Conservation (phyloP, 2,329 filamentous ascomycete genomes). For the Dactylellina haptotyla region DNA sequence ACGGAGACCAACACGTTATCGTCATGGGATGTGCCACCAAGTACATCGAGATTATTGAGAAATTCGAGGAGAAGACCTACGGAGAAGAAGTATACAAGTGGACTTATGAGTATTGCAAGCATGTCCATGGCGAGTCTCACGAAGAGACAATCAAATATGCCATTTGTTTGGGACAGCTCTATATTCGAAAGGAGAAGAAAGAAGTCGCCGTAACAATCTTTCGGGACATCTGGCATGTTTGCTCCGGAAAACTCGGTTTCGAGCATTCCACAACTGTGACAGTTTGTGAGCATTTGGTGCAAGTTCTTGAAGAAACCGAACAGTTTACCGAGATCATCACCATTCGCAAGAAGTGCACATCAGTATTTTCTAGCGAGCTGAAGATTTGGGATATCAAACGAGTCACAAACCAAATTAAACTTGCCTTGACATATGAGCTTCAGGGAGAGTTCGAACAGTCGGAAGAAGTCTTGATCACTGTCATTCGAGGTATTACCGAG, state of each 20-base stretch:
- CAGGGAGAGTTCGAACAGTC: conserved; percentile 18
- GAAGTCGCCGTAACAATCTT: conserved; percentile 17
- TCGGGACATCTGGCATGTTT: conserved; percentile 15
- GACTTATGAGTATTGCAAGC: conserved; percentile 28
- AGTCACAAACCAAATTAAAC: conserved; percentile 14
- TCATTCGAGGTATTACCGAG: conserved; percentile 26
- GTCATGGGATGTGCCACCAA: conserved; percentile 12
- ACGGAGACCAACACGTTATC: conserved; percentile 2
- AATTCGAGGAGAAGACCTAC: neutral
- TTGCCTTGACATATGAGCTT: conserved; percentile 24
- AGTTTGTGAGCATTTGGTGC: conserved; percentile 25
- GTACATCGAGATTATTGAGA: conserved; percentile 28
- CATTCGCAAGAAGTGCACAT: conserved; percentile 23
- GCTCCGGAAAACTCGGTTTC: conserved; percentile 7
- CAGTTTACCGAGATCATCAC: conserved; percentile 27
- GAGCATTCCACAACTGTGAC: conserved; percentile 13
- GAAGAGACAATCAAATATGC: conserved; percentile 25
- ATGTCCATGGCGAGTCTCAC: conserved; percentile 16
- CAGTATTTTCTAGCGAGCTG: conserved; percentile 18
- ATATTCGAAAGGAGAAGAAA: conserved; percentile 26
- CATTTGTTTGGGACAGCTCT: conserved; percentile 12
- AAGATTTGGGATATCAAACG: conserved; percentile 37
- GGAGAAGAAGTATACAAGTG: conserved; percentile 37
- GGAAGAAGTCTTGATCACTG: conserved; percentile 18
- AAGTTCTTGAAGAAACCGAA: conserved; percentile 30